Base-by-base conservation (phyloP, 2,329 filamentous ascomycete species). In the Sporothrix phasma region DNA sequence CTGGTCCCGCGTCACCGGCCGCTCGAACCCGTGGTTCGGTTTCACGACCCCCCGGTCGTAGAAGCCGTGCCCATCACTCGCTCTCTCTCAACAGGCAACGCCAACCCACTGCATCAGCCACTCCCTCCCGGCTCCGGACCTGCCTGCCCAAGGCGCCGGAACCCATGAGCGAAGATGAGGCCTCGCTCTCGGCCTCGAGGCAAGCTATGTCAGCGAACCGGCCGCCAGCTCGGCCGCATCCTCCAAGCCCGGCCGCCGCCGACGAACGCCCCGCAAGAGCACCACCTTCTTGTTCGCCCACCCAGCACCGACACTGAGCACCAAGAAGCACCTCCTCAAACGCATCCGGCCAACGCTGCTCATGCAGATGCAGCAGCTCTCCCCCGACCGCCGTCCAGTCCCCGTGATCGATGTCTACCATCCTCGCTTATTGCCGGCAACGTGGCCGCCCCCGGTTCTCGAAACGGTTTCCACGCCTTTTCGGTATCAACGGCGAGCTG, bases 401-500 rank as follows among this genome's bases (percentile, higher is more conserved):
- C 89, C 89, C 0, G 82, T 84, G 3, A 85, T 90, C 67, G 89
- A 93, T 69, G 83, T 90, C n/a, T 81, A 91, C 47, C 88, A 0
- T 84, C 86, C 1, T 83, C 82, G n/a, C 77, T 82, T 15, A 77
- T 88, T 46, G 76, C 81, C 53, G 75, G 81, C 66, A 76, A 80
- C 61, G 78, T 80, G 68, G 84, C 84, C 64, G 80, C 85, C 81
- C 85, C 5, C 79, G 80, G 19, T 74, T 89, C 26, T 78, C 81
- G 2, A 83, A 84, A 70, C 80, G 80, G 6, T 87, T 87, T 67
- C 84, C 87, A 0, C 81, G 83, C 6, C 79, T 89, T 58, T 87
- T 89, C 69, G 80, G 81, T 61, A 81, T 81, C 24, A 85, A 84
- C 69, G 83, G 84, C 53, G 68, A 84, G 63, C 76, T 92, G 3